Evolutionary conservation across 257 asterid genomes (phyloP), one percentile per base, ranked within the genome.

Genomic region (Solanum stenotomum): DNA sequence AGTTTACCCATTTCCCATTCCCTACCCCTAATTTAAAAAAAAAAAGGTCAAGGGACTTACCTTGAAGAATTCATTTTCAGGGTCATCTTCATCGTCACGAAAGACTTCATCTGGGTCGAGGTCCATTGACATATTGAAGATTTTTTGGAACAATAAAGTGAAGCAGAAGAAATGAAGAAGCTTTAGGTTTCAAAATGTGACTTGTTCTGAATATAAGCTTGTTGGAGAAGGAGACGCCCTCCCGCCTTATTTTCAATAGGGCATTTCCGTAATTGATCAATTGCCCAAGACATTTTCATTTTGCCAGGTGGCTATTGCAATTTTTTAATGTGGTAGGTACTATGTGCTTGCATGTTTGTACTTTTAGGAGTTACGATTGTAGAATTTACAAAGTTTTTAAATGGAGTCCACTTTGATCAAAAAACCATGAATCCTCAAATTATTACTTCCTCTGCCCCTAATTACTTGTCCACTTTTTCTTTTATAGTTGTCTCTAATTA

Each of bases 41-140:
- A 27, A 87, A 38, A 42, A 8, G 34, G 67, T 42, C 84, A 59
- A 18, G 49, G 29, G 86, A 90, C 27, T 16, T 31, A 71, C 98
- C 93, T 94, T 92, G 88, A 88, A 93, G 87, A 93, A 79, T 42
- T 94, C 96, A 89, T 89, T 89, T 2, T 94, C 98, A 3, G 92
- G 92, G 90, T 95, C 98, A 72, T 89, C 92, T n/a, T 95, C 98
- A 4, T 96, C 99, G 90, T 95, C 99, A 16, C 98, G 91, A 40
- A 96, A 96, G 18, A 95, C 89, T 44, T 94, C 99, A 61, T 96
- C 99, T n/a, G 99, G 99, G 70, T 96, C 98, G 56, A 95, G 92
- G 88, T 96, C 98, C 99, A 95, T 96, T 65, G 85, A 34, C 71
- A 82, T 82, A 25, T 79, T 2, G 23, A 42, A 8, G 16, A 6